Percentiles rank a stretch among this genome's conserved stretches.
These are phyloP conservation scores for Tetracentron sinense DNA, from an alignment of 164 flowering plant species.

Conservation along the genomic window DNA sequence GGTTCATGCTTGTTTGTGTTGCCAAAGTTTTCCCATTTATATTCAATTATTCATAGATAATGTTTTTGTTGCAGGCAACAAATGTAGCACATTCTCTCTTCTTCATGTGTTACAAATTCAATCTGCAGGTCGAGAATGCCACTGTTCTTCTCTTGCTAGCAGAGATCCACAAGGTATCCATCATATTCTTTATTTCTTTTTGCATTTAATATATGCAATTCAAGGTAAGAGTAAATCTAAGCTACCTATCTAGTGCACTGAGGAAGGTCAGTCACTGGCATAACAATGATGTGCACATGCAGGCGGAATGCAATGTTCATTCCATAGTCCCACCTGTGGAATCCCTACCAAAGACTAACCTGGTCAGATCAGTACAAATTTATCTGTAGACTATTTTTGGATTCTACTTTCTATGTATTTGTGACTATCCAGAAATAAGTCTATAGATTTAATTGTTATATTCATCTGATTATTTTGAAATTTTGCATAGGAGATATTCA, in stretches of 20 bases:
- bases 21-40: neutral
- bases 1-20: too few species aligned
- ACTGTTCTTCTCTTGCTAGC: slow-evolving; percentile 82
- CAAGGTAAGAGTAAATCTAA: neutral
- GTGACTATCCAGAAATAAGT: neutral
- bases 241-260: neutral
- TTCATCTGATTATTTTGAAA: neutral
- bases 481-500: neutral
- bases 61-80: slow-evolving; percentile 67
- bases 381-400: neutral
- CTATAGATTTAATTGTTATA: neutral
- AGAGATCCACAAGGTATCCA: slow-evolving; percentile 81
- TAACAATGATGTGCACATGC: neutral
- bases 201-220: neutral
- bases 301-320: too few species aligned
- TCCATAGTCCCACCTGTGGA: too few species aligned
- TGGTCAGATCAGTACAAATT: neutral
- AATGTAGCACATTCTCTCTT: slow-evolving; percentile 75
- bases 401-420: neutral
- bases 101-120: slow-evolving; percentile 83
- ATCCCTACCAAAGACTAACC: too few species aligned
- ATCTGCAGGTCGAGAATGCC: slow-evolving; percentile 81
- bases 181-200: neutral
- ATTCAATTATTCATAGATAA: neutral
- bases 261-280: neutral